Percentiles rank a stretch among this genome's conserved stretches.
phyloP scores from a whole-genome alignment of 116 monocot genomes.

The Dioscorea cayenensis region DNA sequence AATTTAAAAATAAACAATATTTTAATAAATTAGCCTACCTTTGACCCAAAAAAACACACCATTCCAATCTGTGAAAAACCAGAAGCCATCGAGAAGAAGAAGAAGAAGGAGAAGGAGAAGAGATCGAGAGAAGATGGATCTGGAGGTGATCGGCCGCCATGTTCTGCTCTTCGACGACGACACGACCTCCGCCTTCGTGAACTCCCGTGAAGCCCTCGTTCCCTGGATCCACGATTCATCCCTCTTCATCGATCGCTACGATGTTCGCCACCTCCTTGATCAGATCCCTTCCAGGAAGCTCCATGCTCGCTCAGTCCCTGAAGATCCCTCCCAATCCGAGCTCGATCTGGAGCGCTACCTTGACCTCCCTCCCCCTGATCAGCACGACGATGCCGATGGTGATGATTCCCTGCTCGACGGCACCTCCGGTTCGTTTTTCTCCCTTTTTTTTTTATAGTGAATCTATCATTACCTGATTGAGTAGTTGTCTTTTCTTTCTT shows the following conservation, averaged over 20 bases:
- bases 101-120: too few relatives aligned
- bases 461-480: too few relatives aligned
- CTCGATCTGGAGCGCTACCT: slow-evolving; percentile 65
- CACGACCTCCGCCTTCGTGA: slow-evolving; percentile 54
- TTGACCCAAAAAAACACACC: slow-evolving; percentile 22
- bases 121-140: slow-evolving; percentile 17
- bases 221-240: slow-evolving; percentile 58
- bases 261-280: slow-evolving; percentile 90
- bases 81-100: too few relatives aligned
- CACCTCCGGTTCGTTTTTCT: background rate
- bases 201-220: slow-evolving; percentile 65
- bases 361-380: slow-evolving; percentile 36
- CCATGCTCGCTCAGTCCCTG: slow-evolving; percentile 8
- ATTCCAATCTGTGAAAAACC: too few relatives aligned
- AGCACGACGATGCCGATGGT: background rate
- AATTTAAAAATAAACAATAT: too few relatives aligned
- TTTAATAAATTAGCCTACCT: too few relatives aligned
- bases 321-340: slow-evolving; percentile 29
- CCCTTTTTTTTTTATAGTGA: background rate
- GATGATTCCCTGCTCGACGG: background rate
- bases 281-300: slow-evolving; percentile 30
- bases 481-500: too few relatives aligned
- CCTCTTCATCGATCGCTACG: slow-evolving; percentile 83
- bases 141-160: slow-evolving; percentile 69
- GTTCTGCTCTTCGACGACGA: slow-evolving; percentile 91